These are phyloP conservation scores for Tympanopsis confertula DNA, from an alignment of 2,329 filamentous ascomycete species.

Conservation along the genomic window DNA sequence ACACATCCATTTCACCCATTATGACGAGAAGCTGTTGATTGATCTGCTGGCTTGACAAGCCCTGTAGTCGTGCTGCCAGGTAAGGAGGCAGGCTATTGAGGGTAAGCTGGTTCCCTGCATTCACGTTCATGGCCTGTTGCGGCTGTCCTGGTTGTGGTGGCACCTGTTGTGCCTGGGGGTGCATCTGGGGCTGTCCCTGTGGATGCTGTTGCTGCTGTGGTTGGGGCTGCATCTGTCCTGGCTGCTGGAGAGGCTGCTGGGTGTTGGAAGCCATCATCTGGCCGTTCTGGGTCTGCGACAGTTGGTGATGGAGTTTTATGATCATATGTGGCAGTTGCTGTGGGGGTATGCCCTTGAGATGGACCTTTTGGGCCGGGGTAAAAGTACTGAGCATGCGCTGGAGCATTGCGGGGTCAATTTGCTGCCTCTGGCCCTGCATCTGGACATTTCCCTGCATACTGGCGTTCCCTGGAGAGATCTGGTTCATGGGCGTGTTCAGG, in stretches of 20 bases:
- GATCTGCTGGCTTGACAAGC: neutral
- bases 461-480: conserved; percentile 38
- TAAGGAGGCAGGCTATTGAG: neutral
- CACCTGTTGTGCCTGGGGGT: conserved; percentile 10
- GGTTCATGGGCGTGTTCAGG: conserved; percentile 43
- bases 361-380: too few species aligned
- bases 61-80: neutral
- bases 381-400: too few species aligned
- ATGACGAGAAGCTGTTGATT: too few species aligned
- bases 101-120: neutral
- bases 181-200: neutral
- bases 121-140: neutral
- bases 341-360: too few species aligned
- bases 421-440: conserved; percentile 9
- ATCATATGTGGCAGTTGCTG: neutral
- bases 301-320: conserved; percentile 5
- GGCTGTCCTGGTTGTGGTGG: neutral
- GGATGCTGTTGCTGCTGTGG: conserved; percentile 9
- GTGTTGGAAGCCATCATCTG: conserved; percentile 16
- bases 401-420: too few species aligned
- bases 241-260: conserved; percentile 2
- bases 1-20: conserved; percentile 35
- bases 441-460: conserved; percentile 25
- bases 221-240: conserved; percentile 2
- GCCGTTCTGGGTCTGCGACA: conserved; percentile 10